These are phyloP conservation scores for Claviceps arundinis DNA, from an alignment of 2,329 filamentous ascomycete species.

Conservation along the genomic window DNA sequence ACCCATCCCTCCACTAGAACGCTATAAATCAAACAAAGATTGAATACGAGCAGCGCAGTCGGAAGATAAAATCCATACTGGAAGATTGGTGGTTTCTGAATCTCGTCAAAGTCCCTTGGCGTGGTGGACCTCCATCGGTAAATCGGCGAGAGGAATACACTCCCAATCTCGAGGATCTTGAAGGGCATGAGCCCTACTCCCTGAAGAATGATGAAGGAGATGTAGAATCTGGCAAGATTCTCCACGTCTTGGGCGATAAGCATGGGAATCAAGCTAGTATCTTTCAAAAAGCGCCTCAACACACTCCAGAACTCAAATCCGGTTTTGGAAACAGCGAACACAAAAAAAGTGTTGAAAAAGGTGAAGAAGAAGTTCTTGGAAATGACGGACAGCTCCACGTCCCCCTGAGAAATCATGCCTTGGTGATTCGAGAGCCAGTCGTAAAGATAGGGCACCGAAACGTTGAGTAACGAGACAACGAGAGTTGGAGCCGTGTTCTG, in stretches of 20 bases:
- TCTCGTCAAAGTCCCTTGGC: constrained; percentile 74
- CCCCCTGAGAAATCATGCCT: constrained; percentile 88
- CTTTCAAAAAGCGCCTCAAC: constrained; percentile 60
- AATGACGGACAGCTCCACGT: constrained; percentile 86
- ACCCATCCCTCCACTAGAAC: constrained; percentile 68
- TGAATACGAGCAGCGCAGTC: constrained; percentile 82
- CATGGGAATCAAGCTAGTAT: constrained; percentile 65
- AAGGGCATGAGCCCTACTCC: constrained; percentile 89
- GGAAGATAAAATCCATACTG: constrained; percentile 95
- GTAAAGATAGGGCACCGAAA: constrained; percentile 86
- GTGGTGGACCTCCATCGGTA: constrained; percentile 68
- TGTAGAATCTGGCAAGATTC: constrained; percentile 69
- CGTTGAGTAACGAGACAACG: constrained; percentile 73
- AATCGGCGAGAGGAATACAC: constrained; percentile 71
- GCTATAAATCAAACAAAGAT: constrained; percentile 91
- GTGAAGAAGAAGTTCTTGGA: constrained; percentile 99
- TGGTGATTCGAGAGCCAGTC: constrained; percentile 84
- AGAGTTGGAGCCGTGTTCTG: constrained; percentile 80
- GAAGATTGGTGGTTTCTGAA: constrained; percentile 73
- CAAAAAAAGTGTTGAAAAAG: constrained; percentile 96
- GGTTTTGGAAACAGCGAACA: constrained; percentile 81
- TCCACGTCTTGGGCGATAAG: constrained; percentile 66
- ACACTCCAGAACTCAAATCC: constrained; percentile 62
- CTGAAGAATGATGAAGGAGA: constrained; percentile 87
- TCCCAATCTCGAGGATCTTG: constrained; percentile 78